Conservation (phyloP, 116 monocot species). For the Thalassia testudinum region DNA sequence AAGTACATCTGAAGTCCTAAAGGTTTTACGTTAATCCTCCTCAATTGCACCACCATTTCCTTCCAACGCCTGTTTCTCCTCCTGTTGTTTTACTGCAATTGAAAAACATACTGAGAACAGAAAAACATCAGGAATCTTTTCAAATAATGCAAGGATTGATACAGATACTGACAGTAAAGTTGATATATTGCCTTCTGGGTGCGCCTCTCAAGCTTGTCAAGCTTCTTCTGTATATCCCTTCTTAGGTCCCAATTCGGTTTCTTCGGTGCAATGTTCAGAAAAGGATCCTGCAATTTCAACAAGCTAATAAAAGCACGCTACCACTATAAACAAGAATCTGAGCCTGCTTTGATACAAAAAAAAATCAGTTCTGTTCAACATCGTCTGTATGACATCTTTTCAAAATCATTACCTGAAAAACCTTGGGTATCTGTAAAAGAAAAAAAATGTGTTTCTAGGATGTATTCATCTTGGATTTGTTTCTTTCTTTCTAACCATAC, state of each 20-base stretch:
- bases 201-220: slow-evolving; percentile 95
- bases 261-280: slow-evolving; percentile 93
- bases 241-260: slow-evolving; percentile 97
- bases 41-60: background rate
- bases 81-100: slow-evolving; percentile 14
- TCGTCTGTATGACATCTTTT: too few relatives aligned
- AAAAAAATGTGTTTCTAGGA: background rate
- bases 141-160: background rate
- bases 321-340: too few relatives aligned
- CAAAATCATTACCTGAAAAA: too few relatives aligned
- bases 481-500: too few relatives aligned
- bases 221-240: slow-evolving; percentile 87
- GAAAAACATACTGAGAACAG: background rate
- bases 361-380: too few relatives aligned
- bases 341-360: too few relatives aligned
- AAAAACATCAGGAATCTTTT: background rate
- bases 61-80: slow-evolving; percentile 13
- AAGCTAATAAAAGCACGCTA: too few relatives aligned
- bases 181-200: slow-evolving; percentile 83
- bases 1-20: too few relatives aligned
- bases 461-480: too few relatives aligned
- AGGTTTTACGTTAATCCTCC: background rate
- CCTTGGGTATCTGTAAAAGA: background rate
- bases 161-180: slow-evolving; percentile 34
- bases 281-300: slow-evolving; percentile 61